phyloP scores from a whole-genome alignment of 805 yeast genomes.

The Nakazawaea sp. region DNA sequence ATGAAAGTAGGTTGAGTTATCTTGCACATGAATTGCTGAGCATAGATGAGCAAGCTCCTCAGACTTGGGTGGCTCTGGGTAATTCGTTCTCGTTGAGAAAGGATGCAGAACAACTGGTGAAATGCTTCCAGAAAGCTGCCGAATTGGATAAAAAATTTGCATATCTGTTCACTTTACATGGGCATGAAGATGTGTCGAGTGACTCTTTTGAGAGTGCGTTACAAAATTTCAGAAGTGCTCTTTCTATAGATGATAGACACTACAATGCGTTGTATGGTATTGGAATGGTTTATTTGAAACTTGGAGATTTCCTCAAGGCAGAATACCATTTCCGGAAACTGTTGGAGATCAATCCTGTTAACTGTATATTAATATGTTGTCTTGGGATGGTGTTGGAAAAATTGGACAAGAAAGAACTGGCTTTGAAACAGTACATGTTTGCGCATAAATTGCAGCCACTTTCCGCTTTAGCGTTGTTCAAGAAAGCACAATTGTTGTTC shows the following conservation, averaged over 20 bases:
- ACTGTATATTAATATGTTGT: conserved; percentile 84
- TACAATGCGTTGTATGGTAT: conserved; percentile 95
- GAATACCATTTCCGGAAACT: conserved; percentile 86
- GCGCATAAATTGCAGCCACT: conserved; percentile 83
- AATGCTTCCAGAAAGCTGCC: conserved; percentile 76
- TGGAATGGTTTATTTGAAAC: conserved; percentile 85
- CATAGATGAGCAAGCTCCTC: conserved; percentile 57
- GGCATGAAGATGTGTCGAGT: conserved; percentile 82
- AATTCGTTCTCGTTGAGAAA: conserved; percentile 76
- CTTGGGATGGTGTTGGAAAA: conserved; percentile 91
- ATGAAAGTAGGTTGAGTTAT: conserved; percentile 70
- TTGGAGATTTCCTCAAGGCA: conserved; percentile 80
- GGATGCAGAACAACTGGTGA: conserved; percentile 86
- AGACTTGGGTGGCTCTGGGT: conserved; percentile 91
- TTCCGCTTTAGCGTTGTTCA: conserved; percentile 81
- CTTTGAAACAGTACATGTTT: conserved; percentile 72
- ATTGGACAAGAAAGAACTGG: conserved; percentile 58
- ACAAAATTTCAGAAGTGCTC: conserved; percentile 73
- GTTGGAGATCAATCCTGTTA: conserved; percentile 80
- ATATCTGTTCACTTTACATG: conserved; percentile 88
- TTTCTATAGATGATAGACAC: conserved; percentile 71
- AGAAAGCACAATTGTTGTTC: conserved; percentile 77
- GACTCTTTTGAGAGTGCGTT: conserved; percentile 90
- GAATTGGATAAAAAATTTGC: conserved; percentile 64
- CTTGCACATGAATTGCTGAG: conserved; percentile 77